Conservation (phyloP, 1,284 basidiomycete genomes). For the Cryptococcus maquisensis region DNA sequence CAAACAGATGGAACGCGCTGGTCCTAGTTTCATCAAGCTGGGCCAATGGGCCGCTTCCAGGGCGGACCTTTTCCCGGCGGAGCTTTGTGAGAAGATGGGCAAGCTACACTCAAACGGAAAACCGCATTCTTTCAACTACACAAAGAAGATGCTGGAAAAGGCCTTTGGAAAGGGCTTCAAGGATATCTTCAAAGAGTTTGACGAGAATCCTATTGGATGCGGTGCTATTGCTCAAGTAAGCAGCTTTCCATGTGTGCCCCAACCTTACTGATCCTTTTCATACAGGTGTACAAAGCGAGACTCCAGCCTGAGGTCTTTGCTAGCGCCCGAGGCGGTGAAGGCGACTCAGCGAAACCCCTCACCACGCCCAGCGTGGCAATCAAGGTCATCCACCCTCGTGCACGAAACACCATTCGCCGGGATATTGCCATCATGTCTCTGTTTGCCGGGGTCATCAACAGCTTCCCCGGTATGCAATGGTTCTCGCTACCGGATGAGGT, state of each 20-base stretch:
- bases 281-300: conserved; percentile 50
- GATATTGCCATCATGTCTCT: conserved; percentile 90
- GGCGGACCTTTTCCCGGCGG: conserved; percentile 87
- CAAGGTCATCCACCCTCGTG: conserved; percentile 89
- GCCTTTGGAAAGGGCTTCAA: conserved; percentile 80
- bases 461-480: conserved; percentile 94
- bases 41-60: conserved; percentile 98
- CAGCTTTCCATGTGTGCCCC: conserved; percentile 14
- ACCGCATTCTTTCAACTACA: conserved; percentile 77
- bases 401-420: conserved; percentile 72
- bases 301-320: conserved; percentile 19
- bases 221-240: conserved; percentile 94
- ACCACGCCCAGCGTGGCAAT: conserved; percentile 75
- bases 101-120: conserved; percentile 84
- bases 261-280: neutral
- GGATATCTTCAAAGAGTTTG: conserved; percentile 89
- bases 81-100: conserved; percentile 82
- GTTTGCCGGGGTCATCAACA: conserved; percentile 75
- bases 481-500: conserved; percentile 95
- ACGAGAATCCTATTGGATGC: conserved; percentile 83
- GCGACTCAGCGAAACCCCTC: conserved; percentile 18
- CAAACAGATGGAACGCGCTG: conserved; percentile 84
- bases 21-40: conserved; percentile 97
- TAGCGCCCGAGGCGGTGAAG: conserved; percentile 37
- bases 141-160: conserved; percentile 73